A percentile compares a stretch with the other conserved stretches of the same genome.
Evolutionary conservation across 768 basidiomycete species (phyloP).

Genomic region (Collybia sp.): DNA sequence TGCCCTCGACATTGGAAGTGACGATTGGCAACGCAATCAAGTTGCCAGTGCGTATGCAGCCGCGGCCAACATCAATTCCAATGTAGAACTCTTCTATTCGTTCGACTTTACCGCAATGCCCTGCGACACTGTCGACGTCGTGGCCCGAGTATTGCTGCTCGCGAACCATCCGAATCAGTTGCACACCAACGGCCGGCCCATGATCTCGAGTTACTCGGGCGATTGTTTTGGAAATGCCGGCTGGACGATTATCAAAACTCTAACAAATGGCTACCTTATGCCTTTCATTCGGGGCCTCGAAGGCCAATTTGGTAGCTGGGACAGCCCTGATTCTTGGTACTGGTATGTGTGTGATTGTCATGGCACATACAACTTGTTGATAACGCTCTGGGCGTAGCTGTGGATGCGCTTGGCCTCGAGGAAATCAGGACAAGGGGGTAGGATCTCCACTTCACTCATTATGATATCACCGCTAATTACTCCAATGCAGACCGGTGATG

Average conservation of each 20-base stretch:
- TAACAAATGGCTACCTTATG: slow-evolving; percentile 42
- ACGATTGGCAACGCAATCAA: slow-evolving; percentile 45
- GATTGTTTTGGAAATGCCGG: slow-evolving; percentile 52
- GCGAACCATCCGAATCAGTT: slow-evolving; percentile 50
- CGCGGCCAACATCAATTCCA: slow-evolving; percentile 31
- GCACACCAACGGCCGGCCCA: slow-evolving; percentile 43
- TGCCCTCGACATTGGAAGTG: slow-evolving; percentile 57
- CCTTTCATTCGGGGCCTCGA: slow-evolving; percentile 55
- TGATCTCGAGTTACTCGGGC: slow-evolving; percentile 61
- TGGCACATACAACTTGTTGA: neutral
- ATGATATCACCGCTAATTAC: slow-evolving; percentile 1
- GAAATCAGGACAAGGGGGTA: slow-evolving; percentile 37
- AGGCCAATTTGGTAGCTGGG: slow-evolving; percentile 40
- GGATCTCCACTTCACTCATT: slow-evolving; percentile 7
- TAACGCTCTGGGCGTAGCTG: slow-evolving; percentile 27
- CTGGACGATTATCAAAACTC: slow-evolving; percentile 42
- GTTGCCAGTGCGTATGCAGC: slow-evolving; percentile 48
- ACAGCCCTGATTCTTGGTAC: slow-evolving; percentile 43
- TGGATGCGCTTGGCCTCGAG: slow-evolving; percentile 62
- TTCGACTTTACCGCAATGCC: slow-evolving; percentile 52
- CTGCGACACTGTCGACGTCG: slow-evolving; percentile 37
- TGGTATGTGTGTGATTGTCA: slow-evolving; percentile 31
- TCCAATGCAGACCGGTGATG: slow-evolving; percentile 33
- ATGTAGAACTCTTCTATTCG: slow-evolving; percentile 52
- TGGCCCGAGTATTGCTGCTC: slow-evolving; percentile 42